Base-by-base conservation (phyloP, 495 filamentous ascomycete species). In the Annulohypoxylon moriforme region DNA sequence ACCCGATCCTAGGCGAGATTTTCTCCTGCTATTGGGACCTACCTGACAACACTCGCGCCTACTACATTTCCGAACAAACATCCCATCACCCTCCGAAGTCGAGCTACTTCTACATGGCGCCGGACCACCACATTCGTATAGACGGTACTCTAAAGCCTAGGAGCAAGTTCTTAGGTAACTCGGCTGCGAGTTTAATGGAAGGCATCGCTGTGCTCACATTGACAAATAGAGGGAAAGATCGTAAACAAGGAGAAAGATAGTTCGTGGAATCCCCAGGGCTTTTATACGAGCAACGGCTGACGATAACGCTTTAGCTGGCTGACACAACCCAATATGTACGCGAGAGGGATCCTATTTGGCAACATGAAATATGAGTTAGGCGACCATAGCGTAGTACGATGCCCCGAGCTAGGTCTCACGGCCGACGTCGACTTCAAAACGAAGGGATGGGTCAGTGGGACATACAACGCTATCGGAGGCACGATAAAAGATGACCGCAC, bases 311-410 rank as follows among this genome's bases (percentile, higher is more conserved):
- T 27, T 49, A 78, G 76, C 20, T 78, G 76, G 76, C 78, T 98
- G 59, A 98, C 96, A 0, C 96, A 99, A 77, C 96, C 96, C 6
- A 99, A 99, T 79, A 99, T 99, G 94, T 99, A 99, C 80, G 96
- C 95, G 36, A 89, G 96, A 62, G 96, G 96, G 24, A 98, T 99
- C 62, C 83, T 99, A 11, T 98, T 99, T 75, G 96, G 96, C 20
- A 98, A 97, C 81, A 98, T 99, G 96, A 98, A 97, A 80, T 99
- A 98, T 81, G 96, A 99, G 81, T 87, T 99, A 18, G 96, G 96
- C 38, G 96, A 99, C 78, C 94, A 97, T 82, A 96, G 94, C 81
- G 93, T 91, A 72, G 92, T 98, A n/a, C 87, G 89, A 66, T 99
- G 95, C 79, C 92, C 96, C 1, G 96, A 98, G 78, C 83, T 91